phyloP scores from a whole-genome alignment of 2,329 filamentous ascomycete genomes.

The Ceratocystis albifundus region DNA sequence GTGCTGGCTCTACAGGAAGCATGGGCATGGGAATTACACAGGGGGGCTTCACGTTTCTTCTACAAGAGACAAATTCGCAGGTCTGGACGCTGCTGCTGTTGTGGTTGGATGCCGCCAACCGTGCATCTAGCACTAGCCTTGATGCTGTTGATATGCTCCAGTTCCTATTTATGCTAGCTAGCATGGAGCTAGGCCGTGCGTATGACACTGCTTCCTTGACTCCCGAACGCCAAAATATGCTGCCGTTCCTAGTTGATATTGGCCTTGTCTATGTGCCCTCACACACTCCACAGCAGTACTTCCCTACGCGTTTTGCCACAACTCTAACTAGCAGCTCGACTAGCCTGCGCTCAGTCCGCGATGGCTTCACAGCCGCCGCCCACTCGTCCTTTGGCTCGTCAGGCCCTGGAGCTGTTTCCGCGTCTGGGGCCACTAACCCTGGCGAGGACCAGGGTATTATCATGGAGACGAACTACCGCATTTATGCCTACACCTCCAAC shows the following conservation, averaged over 20 bases:
- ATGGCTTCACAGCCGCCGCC: slow-evolving; percentile 56
- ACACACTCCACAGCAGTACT: slow-evolving; percentile 52
- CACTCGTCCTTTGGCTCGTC: slow-evolving; percentile 31
- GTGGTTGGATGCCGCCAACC: slow-evolving; percentile 75
- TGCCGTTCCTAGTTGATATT: slow-evolving; percentile 83
- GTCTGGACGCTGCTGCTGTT: slow-evolving; percentile 92
- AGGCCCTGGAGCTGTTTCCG: slow-evolving; percentile 25
- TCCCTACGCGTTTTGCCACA: slow-evolving; percentile 86
- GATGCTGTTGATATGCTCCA: slow-evolving; percentile 88
- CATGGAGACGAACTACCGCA: slow-evolving; percentile 91
- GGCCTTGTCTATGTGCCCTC: slow-evolving; percentile 71
- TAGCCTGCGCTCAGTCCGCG: slow-evolving; percentile 56
- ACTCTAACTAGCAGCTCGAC: slow-evolving; percentile 77
- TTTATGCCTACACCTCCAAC: slow-evolving; percentile 93
- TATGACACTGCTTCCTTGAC: slow-evolving; percentile 82
- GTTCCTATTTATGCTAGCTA: slow-evolving; percentile 91
- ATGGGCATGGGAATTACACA: slow-evolving; percentile 74
- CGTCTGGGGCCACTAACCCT: slow-evolving; percentile 34
- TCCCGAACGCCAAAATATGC: slow-evolving; percentile 70
- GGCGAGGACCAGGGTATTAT: slow-evolving; percentile 64
- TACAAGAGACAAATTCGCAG: slow-evolving; percentile 92
- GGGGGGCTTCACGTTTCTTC: slow-evolving; percentile 82
- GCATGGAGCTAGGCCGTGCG: slow-evolving; percentile 77
- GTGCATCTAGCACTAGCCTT: slow-evolving; percentile 48
- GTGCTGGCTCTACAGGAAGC: slow-evolving; percentile 35